Percentiles rank a stretch among this genome's conserved stretches.
These are phyloP conservation scores for Tolypocladium ophioglossoides DNA, from an alignment of 2,329 filamentous ascomycete species.

Conservation along the genomic window DNA sequence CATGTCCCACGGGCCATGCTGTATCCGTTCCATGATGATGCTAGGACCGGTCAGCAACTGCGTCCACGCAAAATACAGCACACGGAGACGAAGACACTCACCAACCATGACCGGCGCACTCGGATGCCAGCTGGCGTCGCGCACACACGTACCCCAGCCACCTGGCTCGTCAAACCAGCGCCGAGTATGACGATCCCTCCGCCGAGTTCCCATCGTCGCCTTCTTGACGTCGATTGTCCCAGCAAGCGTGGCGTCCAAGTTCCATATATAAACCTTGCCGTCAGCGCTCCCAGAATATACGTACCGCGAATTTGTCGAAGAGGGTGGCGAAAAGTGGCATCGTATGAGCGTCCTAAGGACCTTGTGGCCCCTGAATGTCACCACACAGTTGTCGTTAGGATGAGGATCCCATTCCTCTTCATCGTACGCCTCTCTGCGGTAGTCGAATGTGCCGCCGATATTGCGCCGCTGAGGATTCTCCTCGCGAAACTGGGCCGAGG, in stretches of 20 bases:
- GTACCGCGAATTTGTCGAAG: conserved; percentile 78
- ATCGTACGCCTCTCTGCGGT: conserved; percentile 58
- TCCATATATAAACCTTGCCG: conserved; percentile 85
- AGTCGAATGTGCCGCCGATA: conserved; percentile 55
- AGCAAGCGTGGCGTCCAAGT: conserved; percentile 79
- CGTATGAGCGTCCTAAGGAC: conserved; percentile 85
- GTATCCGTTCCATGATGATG: conserved; percentile 75
- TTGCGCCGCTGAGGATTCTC: conserved; percentile 46
- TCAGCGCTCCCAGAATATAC: conserved; percentile 89
- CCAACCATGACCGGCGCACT: conserved; percentile 66
- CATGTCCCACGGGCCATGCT: conserved; percentile 65
- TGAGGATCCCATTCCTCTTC: conserved; percentile 47
- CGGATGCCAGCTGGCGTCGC: conserved; percentile 88
- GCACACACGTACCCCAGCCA: conserved; percentile 66
- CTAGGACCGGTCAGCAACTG: conserved; percentile 31
- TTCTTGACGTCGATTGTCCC: conserved; percentile 66
- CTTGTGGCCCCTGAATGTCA: conserved; percentile 85
- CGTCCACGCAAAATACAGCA: background rate
- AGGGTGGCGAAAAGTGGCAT: conserved; percentile 87
- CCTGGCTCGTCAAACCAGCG: conserved; percentile 45
- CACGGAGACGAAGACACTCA: conserved; percentile 22
- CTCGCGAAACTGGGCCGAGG: conserved; percentile 50
- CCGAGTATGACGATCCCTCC: conserved; percentile 41
- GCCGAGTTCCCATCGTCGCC: conserved; percentile 54
- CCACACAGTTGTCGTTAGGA: conserved; percentile 81